Conservation (phyloP, 495 filamentous ascomycete species). For the Penicillium malachiteum region DNA sequence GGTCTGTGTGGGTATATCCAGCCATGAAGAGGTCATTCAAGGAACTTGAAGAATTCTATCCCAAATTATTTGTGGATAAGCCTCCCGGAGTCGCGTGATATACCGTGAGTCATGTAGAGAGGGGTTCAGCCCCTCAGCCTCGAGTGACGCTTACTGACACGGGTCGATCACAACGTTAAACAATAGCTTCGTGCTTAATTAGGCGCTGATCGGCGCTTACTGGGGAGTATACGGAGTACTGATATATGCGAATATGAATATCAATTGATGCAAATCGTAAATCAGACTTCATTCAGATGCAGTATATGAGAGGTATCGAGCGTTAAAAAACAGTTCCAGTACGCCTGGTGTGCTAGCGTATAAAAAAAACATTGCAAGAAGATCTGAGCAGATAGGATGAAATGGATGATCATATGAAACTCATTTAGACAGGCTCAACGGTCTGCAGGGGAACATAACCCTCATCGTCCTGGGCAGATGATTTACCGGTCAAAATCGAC, state of each 20-base stretch:
- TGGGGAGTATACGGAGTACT: neutral
- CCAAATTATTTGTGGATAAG: too few species aligned
- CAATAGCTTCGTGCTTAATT: neutral
- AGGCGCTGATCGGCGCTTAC: neutral
- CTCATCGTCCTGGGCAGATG: slow-evolving; percentile 29
- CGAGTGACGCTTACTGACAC: too few species aligned
- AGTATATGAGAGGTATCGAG: neutral
- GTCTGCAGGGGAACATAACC: slow-evolving; percentile 48
- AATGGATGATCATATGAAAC: neutral
- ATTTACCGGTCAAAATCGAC: slow-evolving; percentile 31
- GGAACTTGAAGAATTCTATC: neutral
- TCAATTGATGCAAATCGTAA: neutral
- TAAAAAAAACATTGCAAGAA: neutral
- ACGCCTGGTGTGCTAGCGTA: neutral
- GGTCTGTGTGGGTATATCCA: slow-evolving; percentile 17
- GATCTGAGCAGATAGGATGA: neutral
- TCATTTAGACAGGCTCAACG: slow-evolving; percentile 37
- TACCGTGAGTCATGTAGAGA: too few species aligned
- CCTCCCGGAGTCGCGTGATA: too few species aligned
- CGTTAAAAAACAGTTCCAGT: neutral
- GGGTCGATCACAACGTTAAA: neutral
- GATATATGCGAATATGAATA: neutral
- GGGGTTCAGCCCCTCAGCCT: too few species aligned
- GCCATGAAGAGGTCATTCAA: slow-evolving; percentile 4
- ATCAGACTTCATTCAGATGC: neutral